phyloP scores from a whole-genome alignment of 257 asterid genomes.

The Ilex asprella region DNA sequence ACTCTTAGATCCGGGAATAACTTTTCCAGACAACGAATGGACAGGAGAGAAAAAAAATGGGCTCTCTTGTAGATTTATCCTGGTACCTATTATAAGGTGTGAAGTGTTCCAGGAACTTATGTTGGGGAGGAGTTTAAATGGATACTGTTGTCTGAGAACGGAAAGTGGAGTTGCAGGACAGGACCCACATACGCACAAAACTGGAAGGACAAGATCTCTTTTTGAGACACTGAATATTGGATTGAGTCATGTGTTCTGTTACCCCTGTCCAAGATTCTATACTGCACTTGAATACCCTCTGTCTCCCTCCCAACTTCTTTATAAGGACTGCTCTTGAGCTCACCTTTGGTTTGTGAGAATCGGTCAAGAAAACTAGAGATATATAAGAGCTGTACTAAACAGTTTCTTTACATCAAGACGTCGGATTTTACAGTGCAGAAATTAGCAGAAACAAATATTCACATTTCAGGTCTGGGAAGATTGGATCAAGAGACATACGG shows the following conservation, averaged over 20 bases:
- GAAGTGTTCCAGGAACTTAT: conserved; percentile 36
- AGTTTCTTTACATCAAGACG: conserved; percentile 15
- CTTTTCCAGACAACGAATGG: conserved; percentile 44
- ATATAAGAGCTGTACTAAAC: conserved; percentile 22
- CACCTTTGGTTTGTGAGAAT: conserved; percentile 26
- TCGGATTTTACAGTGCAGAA: not conserved
- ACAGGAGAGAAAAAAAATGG: conserved; percentile 33
- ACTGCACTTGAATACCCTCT: conserved; percentile 44
- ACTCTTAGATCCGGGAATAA: conserved; percentile 55
- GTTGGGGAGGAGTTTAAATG: conserved; percentile 38
- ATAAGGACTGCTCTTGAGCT: conserved; percentile 41
- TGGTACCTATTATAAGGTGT: conserved; percentile 64
- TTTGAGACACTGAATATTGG: conserved; percentile 41
- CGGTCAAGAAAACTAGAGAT: conserved; percentile 24
- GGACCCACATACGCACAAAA: conserved; percentile 45
- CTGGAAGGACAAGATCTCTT: conserved; percentile 44
- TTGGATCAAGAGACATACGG: conserved; percentile 24
- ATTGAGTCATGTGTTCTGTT: conserved; percentile 47
- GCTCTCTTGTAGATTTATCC: conserved; percentile 35
- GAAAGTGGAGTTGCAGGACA: conserved; percentile 30
- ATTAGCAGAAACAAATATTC: conserved; percentile 3
- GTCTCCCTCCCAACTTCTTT: conserved; percentile 28
- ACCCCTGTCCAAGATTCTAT: conserved; percentile 62
- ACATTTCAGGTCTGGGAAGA: conserved; percentile 22
- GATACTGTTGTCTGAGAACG: conserved; percentile 13